phyloP scores from a whole-genome alignment of 371 early-diverging fungal genomes.

The Lichtheimia hyalospora region DNA sequence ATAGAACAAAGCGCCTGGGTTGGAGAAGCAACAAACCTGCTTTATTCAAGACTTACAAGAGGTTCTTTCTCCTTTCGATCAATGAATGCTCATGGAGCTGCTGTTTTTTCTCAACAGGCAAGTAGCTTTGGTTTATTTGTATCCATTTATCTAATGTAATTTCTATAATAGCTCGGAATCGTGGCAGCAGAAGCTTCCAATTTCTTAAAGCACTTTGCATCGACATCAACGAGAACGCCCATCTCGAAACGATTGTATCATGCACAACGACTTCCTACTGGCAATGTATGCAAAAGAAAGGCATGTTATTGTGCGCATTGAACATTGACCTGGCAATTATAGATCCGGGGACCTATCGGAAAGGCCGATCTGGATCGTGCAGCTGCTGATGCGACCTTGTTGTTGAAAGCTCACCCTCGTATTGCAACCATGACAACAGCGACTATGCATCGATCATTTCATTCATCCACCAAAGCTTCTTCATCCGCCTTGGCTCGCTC shows the following conservation, averaged over 20 bases:
- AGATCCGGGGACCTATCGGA: neutral
- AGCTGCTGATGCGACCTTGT: neutral
- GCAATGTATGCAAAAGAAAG: no score
- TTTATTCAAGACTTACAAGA: no score
- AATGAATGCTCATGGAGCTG: slow-evolving; percentile 16
- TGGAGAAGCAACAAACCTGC: no score
- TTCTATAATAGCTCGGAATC: slow-evolving; percentile 12
- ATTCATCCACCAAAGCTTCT: slow-evolving; percentile 8
- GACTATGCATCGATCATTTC: slow-evolving; percentile 8
- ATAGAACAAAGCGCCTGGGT: no score
- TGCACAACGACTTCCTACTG: neutral
- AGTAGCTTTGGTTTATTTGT: neutral
- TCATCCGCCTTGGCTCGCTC: slow-evolving; percentile 10
- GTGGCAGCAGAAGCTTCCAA: slow-evolving; percentile 17
- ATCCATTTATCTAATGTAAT: neutral
- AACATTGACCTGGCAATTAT: neutral
- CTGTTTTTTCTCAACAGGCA: slow-evolving; percentile 17
- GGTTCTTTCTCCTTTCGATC: slow-evolving; percentile 2
- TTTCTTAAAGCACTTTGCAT: slow-evolving; percentile 10
- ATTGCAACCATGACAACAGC: neutral
- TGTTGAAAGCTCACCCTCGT: slow-evolving; percentile 1
- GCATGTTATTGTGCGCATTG: no score
- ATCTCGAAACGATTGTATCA: slow-evolving; percentile 4
- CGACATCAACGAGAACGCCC: slow-evolving; percentile 1
- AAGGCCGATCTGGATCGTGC: slow-evolving; percentile 4